Conservation (phyloP, 2,329 filamentous ascomycete species). For the Claviceps sp. region DNA sequence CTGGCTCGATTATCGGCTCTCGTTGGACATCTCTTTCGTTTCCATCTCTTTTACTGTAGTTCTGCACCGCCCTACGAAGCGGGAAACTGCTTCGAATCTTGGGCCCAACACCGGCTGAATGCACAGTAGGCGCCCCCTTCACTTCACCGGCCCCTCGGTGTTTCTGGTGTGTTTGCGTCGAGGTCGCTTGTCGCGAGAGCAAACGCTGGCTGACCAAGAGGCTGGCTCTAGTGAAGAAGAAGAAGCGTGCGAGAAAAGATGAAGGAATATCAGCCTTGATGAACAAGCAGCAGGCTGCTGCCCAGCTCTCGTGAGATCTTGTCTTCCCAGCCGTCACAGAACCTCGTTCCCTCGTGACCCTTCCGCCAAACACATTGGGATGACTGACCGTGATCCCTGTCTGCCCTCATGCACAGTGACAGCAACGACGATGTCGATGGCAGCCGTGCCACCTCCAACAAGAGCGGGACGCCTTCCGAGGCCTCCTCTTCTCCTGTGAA, state of each 20-base stretch:
- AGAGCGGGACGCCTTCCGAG: conserved; percentile 26
- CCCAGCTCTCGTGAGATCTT: conserved; percentile 36
- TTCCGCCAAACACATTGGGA: conserved; percentile 2
- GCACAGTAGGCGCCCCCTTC: conserved; percentile 18
- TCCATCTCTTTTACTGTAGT: not conserved
- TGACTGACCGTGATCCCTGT: conserved; percentile 12
- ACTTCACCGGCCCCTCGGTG: not conserved
- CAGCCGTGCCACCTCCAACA: conserved; percentile 19
- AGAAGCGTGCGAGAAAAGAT: conserved; percentile 41
- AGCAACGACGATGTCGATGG: conserved; percentile 13
- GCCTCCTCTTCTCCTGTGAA: conserved; percentile 30
- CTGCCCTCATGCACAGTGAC: conserved; percentile 8
- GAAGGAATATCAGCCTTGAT: conserved; percentile 39
- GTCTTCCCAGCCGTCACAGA: conserved; percentile 5
- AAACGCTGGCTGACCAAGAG: not conserved
- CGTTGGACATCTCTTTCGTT: not conserved
- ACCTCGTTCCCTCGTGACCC: conserved; percentile 9
- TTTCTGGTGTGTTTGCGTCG: not conserved
- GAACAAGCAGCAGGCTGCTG: conserved; percentile 38
- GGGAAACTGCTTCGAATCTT: conserved; percentile 19
- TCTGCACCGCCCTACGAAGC: conserved; percentile 13
- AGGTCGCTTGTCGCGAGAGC: not conserved
- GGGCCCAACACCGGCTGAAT: conserved; percentile 20
- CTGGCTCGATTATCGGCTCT: not conserved
- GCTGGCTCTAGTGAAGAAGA: conserved; percentile 30